These are phyloP conservation scores for Fraxinus sp. DNA, from an alignment of 305 asterid species.

Conservation along the genomic window DNA sequence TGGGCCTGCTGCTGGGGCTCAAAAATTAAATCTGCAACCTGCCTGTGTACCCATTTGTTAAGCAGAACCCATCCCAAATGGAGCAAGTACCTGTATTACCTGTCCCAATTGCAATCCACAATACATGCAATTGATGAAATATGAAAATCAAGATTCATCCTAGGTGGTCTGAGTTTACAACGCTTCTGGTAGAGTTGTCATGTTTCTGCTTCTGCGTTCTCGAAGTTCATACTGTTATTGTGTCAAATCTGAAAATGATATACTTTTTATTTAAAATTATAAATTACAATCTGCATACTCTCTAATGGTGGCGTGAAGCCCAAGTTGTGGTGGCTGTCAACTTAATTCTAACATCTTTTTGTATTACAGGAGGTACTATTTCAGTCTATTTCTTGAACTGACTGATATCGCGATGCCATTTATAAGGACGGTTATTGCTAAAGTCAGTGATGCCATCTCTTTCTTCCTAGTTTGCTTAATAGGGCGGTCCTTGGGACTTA, in stretches of 20 bases:
- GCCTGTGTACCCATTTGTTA: neutral
- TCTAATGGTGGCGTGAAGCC: conserved; percentile 6
- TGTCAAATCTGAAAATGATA: neutral
- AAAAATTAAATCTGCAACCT: neutral
- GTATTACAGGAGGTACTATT: conserved; percentile 83
- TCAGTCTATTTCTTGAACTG: conserved; percentile 88
- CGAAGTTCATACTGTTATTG: neutral
- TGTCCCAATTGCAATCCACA: neutral
- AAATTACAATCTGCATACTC: neutral
- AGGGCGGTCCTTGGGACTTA: conserved; percentile 89
- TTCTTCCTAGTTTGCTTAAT: conserved; percentile 83
- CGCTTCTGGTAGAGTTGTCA: neutral
- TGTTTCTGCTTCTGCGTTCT: conserved; percentile 17
- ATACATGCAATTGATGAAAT: neutral
- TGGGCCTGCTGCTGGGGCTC: neutral
- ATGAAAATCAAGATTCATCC: neutral
- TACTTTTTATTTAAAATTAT: neutral
- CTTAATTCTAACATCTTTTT: conserved; percentile 7
- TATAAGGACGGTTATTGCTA: conserved; percentile 61
- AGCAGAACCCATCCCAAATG: neutral
- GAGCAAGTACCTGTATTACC: neutral
- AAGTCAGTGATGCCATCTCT: conserved; percentile 82
- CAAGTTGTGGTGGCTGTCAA: conserved; percentile 9
- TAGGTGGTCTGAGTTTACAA: conserved; percentile 9
- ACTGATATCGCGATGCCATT: conserved; percentile 79